A percentile compares a stretch with the other conserved stretches of the same genome.
These are phyloP conservation scores for Hemileccinum rubropunctum DNA, from an alignment of 768 basidiomycete species.

Conservation along the genomic window DNA sequence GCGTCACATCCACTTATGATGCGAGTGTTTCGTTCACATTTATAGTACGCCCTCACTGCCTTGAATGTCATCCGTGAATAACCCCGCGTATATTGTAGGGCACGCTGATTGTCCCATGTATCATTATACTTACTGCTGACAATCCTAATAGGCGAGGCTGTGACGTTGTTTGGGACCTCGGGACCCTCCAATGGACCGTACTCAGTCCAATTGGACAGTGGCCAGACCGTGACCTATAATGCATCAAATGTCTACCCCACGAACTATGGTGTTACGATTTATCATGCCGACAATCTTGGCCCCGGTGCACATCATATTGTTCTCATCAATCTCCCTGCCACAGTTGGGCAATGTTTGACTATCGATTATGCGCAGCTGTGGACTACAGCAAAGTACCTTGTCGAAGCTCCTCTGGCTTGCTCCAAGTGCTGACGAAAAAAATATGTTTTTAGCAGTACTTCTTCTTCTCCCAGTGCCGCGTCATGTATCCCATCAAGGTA, in stretches of 20 bases:
- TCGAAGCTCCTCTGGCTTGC: background rate
- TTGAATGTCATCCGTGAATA: background rate
- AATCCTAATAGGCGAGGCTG: conserved; percentile 36
- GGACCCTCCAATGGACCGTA: conserved; percentile 36
- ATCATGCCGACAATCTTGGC: conserved; percentile 37
- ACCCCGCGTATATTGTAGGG: conserved; percentile 16
- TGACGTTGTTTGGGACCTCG: conserved; percentile 45
- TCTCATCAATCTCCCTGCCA: conserved; percentile 31
- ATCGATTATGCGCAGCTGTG: conserved; percentile 34
- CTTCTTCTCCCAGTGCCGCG: background rate
- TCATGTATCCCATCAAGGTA: conserved; percentile 5
- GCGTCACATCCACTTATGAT: conserved; percentile 32
- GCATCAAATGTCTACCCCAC: conserved; percentile 15
- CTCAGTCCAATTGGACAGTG: conserved; percentile 35
- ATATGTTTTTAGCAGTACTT: background rate
- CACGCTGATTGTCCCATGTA: conserved; percentile 4
- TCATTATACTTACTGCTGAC: background rate
- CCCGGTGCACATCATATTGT: conserved; percentile 34
- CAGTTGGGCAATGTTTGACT: conserved; percentile 22
- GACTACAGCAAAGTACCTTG: conserved; percentile 16
- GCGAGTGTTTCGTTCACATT: conserved; percentile 39
- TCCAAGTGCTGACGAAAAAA: background rate
- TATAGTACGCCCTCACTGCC: conserved; percentile 29
- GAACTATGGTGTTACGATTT: conserved; percentile 30
- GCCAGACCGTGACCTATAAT: conserved; percentile 13